A percentile compares a stretch with the other conserved stretches of the same genome.
These are phyloP conservation scores for Fraxinus greggii DNA, from an alignment of 305 asterid species.

Conservation along the genomic window DNA sequence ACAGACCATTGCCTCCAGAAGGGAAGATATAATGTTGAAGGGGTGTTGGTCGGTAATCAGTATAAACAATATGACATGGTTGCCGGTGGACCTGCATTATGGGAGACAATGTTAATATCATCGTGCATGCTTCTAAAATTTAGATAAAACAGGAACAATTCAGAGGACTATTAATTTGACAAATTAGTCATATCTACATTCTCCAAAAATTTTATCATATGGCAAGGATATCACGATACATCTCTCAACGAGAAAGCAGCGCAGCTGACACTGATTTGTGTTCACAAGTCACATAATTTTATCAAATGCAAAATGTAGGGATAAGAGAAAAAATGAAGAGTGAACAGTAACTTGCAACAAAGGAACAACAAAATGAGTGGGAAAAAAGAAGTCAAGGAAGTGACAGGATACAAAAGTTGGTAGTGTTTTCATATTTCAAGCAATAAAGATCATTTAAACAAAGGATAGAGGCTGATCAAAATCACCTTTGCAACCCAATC, in stretches of 20 bases:
- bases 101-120: slow-evolving; percentile 29
- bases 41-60: slow-evolving; percentile 97
- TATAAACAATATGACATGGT: slow-evolving; percentile 96
- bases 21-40: slow-evolving; percentile 97
- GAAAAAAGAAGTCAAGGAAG: not conserved
- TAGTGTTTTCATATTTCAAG: slow-evolving; percentile 7
- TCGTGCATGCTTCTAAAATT: slow-evolving; percentile 17
- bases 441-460: not conserved
- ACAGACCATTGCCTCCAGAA: slow-evolving; percentile 91
- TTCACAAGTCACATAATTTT: not conserved
- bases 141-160: not conserved
- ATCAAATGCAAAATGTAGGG: not conserved
- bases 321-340: not conserved
- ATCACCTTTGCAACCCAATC: slow-evolving; percentile 99
- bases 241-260: slow-evolving; percentile 4
- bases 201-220: not conserved
- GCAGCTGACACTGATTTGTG: not conserved
- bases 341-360: not conserved
- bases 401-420: not conserved
- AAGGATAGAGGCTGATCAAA: slow-evolving; percentile 12
- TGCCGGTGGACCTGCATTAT: slow-evolving; percentile 86
- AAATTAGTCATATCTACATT: not conserved
- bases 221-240: not conserved
- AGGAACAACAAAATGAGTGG: slow-evolving; percentile 1
- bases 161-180: not conserved